Conservation (phyloP, 2,329 filamentous ascomycete genomes). For the Neobulgaria alba region DNA sequence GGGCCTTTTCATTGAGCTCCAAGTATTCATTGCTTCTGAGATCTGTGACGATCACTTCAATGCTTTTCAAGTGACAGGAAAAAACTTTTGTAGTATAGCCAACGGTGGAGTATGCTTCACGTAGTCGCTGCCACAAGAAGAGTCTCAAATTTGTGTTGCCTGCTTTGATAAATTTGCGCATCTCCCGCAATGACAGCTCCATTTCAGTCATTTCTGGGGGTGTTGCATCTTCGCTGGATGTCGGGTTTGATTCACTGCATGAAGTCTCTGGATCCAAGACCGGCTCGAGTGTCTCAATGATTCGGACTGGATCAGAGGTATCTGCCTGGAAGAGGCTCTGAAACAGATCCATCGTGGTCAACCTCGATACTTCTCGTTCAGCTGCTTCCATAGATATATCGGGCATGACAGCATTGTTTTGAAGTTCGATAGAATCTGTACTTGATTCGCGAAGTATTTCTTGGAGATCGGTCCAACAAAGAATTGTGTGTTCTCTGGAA, state of each 20-base stretch:
- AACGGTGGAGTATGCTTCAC: conserved; percentile 79
- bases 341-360: conserved; percentile 97
- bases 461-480: conserved; percentile 56
- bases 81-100: conserved; percentile 81
- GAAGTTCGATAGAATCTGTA: conserved; percentile 49
- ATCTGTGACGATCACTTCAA: conserved; percentile 72
- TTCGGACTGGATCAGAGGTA: conserved; percentile 66
- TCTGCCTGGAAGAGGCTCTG: conserved; percentile 80
- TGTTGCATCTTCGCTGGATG: conserved; percentile 8
- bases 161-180: conserved; percentile 75
- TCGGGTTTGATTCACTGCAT: conserved; percentile 25
- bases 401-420: conserved; percentile 84
- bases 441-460: conserved; percentile 39
- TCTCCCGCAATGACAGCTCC: conserved; percentile 51
- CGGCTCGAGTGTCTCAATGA: conserved; percentile 89
- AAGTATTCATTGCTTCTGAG: conserved; percentile 51
- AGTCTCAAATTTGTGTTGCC: conserved; percentile 77
- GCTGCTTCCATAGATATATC: conserved; percentile 76
- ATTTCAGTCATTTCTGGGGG: conserved; percentile 17
- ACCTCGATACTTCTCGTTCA: conserved; percentile 81
- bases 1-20: conserved; percentile 48
- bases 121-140: conserved; percentile 84
- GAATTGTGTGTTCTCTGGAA: conserved; percentile 49
- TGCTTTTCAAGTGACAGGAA: conserved; percentile 76
- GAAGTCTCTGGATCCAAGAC: conserved; percentile 69